Conservation (phyloP, 257 asterid species). For the Buddleja alternifolia region DNA sequence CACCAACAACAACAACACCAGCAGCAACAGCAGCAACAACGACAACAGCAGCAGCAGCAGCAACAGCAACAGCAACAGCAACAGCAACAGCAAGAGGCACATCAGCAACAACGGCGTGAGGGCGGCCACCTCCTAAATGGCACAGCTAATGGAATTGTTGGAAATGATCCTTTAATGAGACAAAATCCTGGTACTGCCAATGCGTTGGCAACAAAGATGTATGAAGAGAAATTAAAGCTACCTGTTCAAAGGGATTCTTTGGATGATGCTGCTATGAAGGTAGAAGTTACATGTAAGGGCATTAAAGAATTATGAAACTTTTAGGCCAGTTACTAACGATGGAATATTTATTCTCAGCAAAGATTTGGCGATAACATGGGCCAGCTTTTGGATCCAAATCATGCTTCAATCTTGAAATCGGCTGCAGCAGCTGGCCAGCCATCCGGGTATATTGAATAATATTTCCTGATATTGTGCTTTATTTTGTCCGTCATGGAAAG, state of each 20-base stretch:
- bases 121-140: conserved; percentile 81
- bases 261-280: conserved; percentile 95
- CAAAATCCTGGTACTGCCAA: conserved; percentile 88
- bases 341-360: conserved; percentile 62
- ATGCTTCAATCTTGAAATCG: conserved; percentile 88
- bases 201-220: conserved; percentile 85
- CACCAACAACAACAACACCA: conserved; percentile 59
- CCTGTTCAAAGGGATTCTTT: conserved; percentile 83
- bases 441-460: conserved; percentile 64
- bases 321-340: conserved; percentile 19
- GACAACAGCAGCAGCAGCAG: conserved; percentile 64
- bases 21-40: conserved; percentile 63
- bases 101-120: conserved; percentile 76
- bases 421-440: conserved; percentile 83
- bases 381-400: conserved; percentile 82
- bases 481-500: conserved; percentile 7
- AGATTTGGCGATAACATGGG: conserved; percentile 81
- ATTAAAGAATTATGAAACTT: background rate
- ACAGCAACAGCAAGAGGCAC: conserved; percentile 48
- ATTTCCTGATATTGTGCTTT: conserved; percentile 7
- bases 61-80: conserved; percentile 63
- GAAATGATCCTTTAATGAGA: conserved; percentile 77
- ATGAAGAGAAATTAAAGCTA: conserved; percentile 79
- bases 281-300: conserved; percentile 24
- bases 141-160: conserved; percentile 74